A percentile compares a stretch with the other conserved stretches of the same genome.
Evolutionary conservation across 352 stramenopile species (phyloP).

Genomic region (Pythium phragmitis): DNA sequence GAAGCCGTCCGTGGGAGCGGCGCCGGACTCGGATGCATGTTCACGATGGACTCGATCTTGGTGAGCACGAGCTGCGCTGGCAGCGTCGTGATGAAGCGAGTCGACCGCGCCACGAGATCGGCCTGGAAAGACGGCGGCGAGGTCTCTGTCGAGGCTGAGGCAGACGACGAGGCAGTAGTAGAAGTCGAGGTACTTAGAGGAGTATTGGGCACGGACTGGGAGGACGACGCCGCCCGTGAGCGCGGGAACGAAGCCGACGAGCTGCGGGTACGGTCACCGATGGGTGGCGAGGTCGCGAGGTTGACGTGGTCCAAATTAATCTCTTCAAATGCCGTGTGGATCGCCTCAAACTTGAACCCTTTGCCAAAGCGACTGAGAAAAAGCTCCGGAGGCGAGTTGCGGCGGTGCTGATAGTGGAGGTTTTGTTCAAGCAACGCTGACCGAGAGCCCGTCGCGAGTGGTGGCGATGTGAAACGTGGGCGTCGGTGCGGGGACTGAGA

Average conservation of each 20-base stretch:
- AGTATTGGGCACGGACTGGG: conserved; percentile 26
- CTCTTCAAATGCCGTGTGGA: conserved; percentile 32
- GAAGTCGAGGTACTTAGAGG: not conserved
- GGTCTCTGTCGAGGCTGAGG: not conserved
- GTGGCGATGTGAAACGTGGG: conserved; percentile 48
- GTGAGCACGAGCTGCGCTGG: conserved; percentile 65
- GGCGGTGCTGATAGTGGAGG: conserved; percentile 39
- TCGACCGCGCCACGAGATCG: conserved; percentile 69
- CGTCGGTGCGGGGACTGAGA: not conserved
- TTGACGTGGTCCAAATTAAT: conserved; percentile 27
- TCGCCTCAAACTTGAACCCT: conserved; percentile 45
- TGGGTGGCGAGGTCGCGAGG: conserved; percentile 15
- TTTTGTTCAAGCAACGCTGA: conserved; percentile 29
- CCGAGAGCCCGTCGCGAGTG: conserved; percentile 44
- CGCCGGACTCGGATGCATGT: conserved; percentile 34
- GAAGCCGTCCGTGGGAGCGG: conserved; percentile 27
- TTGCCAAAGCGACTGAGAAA: conserved; percentile 57
- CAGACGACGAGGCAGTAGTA: not conserved
- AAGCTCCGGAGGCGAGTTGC: conserved; percentile 66
- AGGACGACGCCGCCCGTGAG: conserved; percentile 1
- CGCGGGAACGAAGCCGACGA: not conserved
- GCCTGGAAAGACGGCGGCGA: conserved; percentile 47
- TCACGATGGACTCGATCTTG: conserved; percentile 61
- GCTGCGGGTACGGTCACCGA: not conserved
- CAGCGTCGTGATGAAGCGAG: conserved; percentile 66